Evolutionary conservation across 2,329 filamentous ascomycete species (phyloP), one percentile per base, ranked within the genome.

Genomic region (Lecanicillium sp.): DNA sequence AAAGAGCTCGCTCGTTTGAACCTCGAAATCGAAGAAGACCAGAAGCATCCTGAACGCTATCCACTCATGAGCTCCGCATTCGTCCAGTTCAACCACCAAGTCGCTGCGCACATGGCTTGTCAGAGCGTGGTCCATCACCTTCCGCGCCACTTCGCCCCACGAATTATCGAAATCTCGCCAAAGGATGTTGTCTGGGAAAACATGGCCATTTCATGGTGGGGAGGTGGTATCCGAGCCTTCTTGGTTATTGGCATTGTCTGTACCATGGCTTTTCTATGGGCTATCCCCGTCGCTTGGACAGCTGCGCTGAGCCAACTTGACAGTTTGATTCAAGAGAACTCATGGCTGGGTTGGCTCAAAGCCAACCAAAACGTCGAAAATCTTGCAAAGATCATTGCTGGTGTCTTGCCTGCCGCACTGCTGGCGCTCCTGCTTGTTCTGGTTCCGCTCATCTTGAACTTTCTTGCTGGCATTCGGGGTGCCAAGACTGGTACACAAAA

Each of bases 41-140:
- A 98, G 62, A 77, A 84, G 45, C 76, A 93, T 41, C 85, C 87
- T 0, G 90, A 96, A 55, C 81, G 84, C 4, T 97, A 89, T 53
- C 90, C 91, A 0, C 69, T 90, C 39, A 94, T 96, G 90, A 95
- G 87, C 59, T 95, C 91, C 1, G 93, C 93, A 1, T 98, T 98
- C 58, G 90, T 98, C 52, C 93, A 98, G 62, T 98, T 98, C 75
- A 95, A 98, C 60, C 86, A 96, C 61, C 93, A 98, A 63, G 87
- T 96, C 2, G 90, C 91, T 5, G 93, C 93, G 0, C 93, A 98
- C 60, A 97, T 98, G 93, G 93, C 91, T 50, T 96, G 90, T 62
- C 93, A 98, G 63, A 83, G 88, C 40, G 77, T 94, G 38, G 90
- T 86, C 32, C 90, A 97, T 62, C 93, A 98, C 59, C 67, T 95